Evolutionary conservation across 1,284 basidiomycete genomes (phyloP).

Genomic region (Fomitiporia mediterranea): DNA sequence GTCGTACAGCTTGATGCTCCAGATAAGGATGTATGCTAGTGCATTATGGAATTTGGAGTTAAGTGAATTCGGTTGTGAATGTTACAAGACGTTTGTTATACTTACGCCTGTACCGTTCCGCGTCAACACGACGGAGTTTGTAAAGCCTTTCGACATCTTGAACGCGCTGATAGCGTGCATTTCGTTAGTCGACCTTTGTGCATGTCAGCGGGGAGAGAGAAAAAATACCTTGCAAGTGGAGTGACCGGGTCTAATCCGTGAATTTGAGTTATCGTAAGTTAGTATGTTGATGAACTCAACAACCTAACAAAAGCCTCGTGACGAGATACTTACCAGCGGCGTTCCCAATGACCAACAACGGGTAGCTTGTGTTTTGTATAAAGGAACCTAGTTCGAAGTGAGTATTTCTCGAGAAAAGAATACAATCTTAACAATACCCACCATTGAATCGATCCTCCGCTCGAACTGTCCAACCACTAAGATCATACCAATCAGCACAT

Average conservation of each 20-base stretch:
- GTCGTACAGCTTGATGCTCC: slow-evolving; percentile 21
- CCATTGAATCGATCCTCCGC: slow-evolving; percentile 17
- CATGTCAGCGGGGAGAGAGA: too few relatives aligned
- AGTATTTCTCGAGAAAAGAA: background rate
- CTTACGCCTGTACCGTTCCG: slow-evolving; percentile 24
- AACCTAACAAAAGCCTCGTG: too few relatives aligned
- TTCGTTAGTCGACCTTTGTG: background rate
- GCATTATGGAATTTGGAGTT: background rate
- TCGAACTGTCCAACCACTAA: slow-evolving; percentile 14
- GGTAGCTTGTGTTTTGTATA: slow-evolving; percentile 21
- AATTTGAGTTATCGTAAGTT: too few relatives aligned
- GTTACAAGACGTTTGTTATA: background rate
- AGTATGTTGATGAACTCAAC: background rate
- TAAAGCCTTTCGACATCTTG: slow-evolving; percentile 22
- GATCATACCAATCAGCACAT: background rate
- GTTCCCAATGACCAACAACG: slow-evolving; percentile 24
- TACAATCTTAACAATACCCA: too few relatives aligned
- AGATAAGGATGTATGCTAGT: slow-evolving; percentile 20
- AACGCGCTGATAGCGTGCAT: slow-evolving; percentile 18
- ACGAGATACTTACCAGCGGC: slow-evolving; percentile 17
- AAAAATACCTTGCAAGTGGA: background rate
- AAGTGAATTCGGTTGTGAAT: background rate
- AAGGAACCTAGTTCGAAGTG: slow-evolving; percentile 11
- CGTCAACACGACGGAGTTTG: slow-evolving; percentile 23
- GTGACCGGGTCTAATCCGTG: slow-evolving; percentile 15